Evolutionary conservation across 495 filamentous ascomycete genomes (phyloP).

Genomic region (Astrothelium macrocarpum): DNA sequence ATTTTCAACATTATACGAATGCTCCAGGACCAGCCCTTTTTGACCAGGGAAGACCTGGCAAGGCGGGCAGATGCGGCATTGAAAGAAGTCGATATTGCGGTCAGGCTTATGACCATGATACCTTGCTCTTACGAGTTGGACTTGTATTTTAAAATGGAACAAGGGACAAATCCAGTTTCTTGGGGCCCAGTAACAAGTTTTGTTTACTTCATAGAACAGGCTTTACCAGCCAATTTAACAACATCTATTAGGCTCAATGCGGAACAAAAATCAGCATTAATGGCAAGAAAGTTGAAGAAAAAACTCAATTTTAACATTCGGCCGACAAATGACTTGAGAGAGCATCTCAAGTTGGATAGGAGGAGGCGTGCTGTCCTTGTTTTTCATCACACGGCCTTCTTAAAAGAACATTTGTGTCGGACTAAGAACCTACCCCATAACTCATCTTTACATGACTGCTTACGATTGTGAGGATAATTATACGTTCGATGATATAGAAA

Average conservation of each 20-base stretch:
- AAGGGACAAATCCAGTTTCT: neutral
- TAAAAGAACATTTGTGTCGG: neutral
- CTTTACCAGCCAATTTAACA: neutral
- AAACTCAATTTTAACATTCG: neutral
- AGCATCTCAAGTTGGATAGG: neutral
- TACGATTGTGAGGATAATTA: neutral
- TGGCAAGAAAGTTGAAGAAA: neutral
- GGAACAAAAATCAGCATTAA: neutral
- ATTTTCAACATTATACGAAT: neutral
- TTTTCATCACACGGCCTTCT: slow-evolving; percentile 1
- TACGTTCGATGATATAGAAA: neutral
- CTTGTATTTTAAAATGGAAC: neutral
- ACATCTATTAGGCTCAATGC: neutral
- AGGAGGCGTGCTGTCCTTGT: neutral
- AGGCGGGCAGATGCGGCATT: neutral
- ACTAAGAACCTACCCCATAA: neutral
- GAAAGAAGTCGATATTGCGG: neutral
- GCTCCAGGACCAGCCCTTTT: neutral
- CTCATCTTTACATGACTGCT: neutral
- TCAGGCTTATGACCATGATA: slow-evolving; percentile 1
- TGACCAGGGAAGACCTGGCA: neutral
- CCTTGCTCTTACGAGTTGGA: neutral
- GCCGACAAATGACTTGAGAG: neutral
- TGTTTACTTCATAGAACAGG: neutral
- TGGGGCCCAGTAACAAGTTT: neutral